These are phyloP conservation scores for Aspergillus egyptiacus DNA, from an alignment of 495 filamentous ascomycete species.

Conservation along the genomic window DNA sequence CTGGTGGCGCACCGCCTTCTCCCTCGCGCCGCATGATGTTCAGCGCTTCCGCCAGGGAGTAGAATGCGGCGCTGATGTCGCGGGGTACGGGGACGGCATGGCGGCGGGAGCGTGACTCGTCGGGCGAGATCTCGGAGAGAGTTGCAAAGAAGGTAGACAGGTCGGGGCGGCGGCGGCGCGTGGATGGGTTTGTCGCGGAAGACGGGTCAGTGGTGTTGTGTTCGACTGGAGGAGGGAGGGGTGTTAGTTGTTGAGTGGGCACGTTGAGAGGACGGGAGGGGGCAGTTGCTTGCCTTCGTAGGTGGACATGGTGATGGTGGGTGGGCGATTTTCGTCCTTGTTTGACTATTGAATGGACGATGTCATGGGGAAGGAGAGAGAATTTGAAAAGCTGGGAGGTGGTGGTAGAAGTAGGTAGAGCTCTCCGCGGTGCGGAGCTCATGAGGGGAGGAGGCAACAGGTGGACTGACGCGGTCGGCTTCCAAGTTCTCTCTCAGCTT, in stretches of 20 bases:
- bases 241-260: conserved; percentile 1
- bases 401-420: too few species aligned
- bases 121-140: conserved; percentile 57
- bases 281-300: conserved; percentile 45
- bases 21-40: conserved; percentile 40
- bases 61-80: conserved; percentile 61
- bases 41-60: conserved; percentile 55
- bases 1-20: conserved; percentile 13
- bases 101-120: conserved; percentile 37
- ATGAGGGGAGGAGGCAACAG: background rate
- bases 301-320: conserved; percentile 41
- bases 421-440: too few species aligned
- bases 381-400: background rate
- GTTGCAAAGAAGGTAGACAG: conserved; percentile 83
- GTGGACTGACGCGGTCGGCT: conserved; percentile 3
- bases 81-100: conserved; percentile 67
- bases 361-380: background rate
- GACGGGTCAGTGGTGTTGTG: conserved; percentile 58
- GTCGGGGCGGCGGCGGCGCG: conserved; percentile 61
- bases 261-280: background rate
- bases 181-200: conserved; percentile 7
- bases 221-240: conserved; percentile 55
- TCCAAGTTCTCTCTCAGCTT: too few species aligned
- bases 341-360: conserved; percentile 2
- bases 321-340: background rate